Conservation (phyloP, 2,329 filamentous ascomycete species). For the Elsinoe necatrix region DNA sequence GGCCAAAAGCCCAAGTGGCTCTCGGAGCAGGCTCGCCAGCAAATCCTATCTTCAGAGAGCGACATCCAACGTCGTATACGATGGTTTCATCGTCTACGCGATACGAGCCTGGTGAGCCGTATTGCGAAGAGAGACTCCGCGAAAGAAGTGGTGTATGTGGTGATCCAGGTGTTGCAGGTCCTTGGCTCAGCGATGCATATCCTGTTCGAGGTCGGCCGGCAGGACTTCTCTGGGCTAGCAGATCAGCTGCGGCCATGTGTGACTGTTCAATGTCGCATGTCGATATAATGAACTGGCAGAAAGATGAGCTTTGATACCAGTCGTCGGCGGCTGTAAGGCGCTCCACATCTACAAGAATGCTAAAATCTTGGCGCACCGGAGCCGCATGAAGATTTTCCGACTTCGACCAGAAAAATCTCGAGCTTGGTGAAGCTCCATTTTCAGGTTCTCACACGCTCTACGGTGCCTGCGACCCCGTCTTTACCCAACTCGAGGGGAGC, state of each 20-base stretch:
- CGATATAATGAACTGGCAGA: neutral
- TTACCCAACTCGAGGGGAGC: neutral
- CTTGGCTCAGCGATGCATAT: constrained; percentile 24
- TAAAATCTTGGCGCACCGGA: constrained; percentile 2
- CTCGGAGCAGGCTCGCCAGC: constrained; percentile 69
- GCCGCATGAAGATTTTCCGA: constrained; percentile 15
- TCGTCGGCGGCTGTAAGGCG: neutral
- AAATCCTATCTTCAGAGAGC: constrained; percentile 73
- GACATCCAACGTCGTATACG: constrained; percentile 72
- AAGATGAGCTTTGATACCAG: neutral
- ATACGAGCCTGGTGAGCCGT: constrained; percentile 50
- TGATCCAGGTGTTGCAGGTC: constrained; percentile 48
- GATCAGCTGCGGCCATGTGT: constrained; percentile 15
- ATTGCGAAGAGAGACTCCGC: constrained; percentile 51
- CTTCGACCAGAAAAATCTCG: constrained; percentile 9
- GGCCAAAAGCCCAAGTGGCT: constrained; percentile 64
- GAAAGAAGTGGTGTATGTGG: constrained; percentile 51
- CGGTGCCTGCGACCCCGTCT: neutral
- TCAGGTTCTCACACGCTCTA: neutral
- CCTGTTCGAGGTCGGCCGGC: constrained; percentile 14
- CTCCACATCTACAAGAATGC: neutral
- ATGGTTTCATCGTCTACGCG: constrained; percentile 66
- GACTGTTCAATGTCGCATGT: neutral
- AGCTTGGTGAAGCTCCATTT: constrained; percentile 7
- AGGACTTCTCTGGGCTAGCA: constrained; percentile 16